Evolutionary conservation across 208 protist genomes (phyloP), one percentile per base, ranked within the genome.

Genomic region (Acanthamoeba castellanii): DNA sequence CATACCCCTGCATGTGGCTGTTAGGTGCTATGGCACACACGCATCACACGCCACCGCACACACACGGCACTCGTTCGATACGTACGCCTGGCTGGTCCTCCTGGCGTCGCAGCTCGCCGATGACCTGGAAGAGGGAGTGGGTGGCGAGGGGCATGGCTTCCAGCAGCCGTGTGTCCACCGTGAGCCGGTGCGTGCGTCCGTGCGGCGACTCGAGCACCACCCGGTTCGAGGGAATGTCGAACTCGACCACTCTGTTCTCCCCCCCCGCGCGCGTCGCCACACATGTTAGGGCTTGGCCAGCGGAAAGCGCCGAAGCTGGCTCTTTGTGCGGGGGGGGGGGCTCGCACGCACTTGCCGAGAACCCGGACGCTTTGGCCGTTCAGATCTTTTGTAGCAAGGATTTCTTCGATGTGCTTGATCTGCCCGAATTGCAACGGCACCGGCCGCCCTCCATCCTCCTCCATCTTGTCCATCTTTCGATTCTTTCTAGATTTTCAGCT

Each of bases 121-220:
- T 68, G 22, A 68, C 61, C 61, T 68, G 61, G 61, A 68, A 68
- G 61, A 68, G 61, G 27, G 61, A 18, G 27, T 68, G 61, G 2
- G 61, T 68, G 61, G 61, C 61, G 27, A 68, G 61, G 22, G 61
- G 61, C 61, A 68, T 68, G 61, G 61, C 27, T 4, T 18, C 22
- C 61, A 68, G 61, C 61, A 68, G 61, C 27, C 61, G 61, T 27
- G 61, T 68, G 61, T 68, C 61, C 61, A 68, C 61, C 61, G 61
- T 68, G 22, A 68, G 61, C 27, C 61, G 61, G 61, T 68, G 27
- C 22, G 61, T 68, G 22, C 61, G 61, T 1, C 61, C 61, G 5
- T 68, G 61, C 61, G 61, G 61, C 27, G 61, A 68, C 27, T 68
- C 61, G 22, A 68, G 61, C 61, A 68, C 61, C 61, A 68, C 61